Evolutionary conservation across 208 protist genomes (phyloP), one percentile per base, ranked within the genome.

Genomic region (Trypanosoma rangeli): DNA sequence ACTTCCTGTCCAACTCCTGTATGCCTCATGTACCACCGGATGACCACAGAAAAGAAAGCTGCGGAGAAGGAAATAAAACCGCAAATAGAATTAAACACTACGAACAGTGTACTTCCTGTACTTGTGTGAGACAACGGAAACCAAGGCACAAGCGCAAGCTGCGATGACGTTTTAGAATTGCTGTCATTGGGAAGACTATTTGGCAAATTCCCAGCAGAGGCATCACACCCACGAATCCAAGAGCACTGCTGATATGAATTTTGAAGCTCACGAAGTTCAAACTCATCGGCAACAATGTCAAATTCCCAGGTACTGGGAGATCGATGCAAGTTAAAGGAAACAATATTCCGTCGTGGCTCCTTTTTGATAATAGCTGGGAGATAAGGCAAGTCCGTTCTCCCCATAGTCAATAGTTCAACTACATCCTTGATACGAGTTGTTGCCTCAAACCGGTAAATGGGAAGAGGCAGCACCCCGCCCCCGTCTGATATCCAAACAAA

Each of bases 1-100:
- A 52, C 52, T 39, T 90, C 85, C 0, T 76, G 72, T 63, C 89
- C 81, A 8, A 75, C 76, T 80, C 83, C 90, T 20, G 88, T 85
- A 48, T 85, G 79, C 66, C 90, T 74, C 37, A 75, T 80, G 1
- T 55, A 69, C 15, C 88, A 46, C 1, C 42, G 42, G 79, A 26
- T 73, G 79, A 7, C 73, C 63, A 9, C 86, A 73, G 29, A 83
- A 83, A 55, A 86, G 72, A 42, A 73, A 82, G 29, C 26, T 35
- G 54, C 3, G 9, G 20, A 4, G 26, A 35, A 58, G 26, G 22
- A 58, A 58, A 58, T 15, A 26, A 58, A 56, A 84, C 79, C 5
- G 65, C 80, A n/a, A 83, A 59, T 3, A 83, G 90, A 20, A 83
- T 73, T 42, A 88, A 74, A 54, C 70, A 82, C 20, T 76, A 46